phyloP scores from a whole-genome alignment of 108 stramenopile species.

The Bacterosira constricta region DNA sequence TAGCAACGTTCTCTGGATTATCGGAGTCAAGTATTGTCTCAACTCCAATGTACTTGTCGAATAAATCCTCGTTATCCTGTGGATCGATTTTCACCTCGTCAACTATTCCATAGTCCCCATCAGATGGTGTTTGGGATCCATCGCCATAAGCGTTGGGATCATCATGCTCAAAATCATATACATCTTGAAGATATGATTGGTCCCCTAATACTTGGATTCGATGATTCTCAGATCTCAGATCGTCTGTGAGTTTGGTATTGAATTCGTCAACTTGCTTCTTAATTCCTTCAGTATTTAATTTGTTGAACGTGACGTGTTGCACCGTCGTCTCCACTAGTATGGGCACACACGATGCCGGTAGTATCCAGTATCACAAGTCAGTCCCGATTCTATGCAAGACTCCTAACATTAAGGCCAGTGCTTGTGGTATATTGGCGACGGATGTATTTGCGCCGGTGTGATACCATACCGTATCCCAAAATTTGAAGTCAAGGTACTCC shows the following conservation, averaged over 20 bases:
- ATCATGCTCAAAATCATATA: too few relatives aligned
- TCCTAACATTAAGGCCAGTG: conserved; percentile 50
- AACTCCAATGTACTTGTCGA: conserved; percentile 4
- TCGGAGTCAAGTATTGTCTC: neutral
- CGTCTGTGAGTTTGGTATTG: neutral
- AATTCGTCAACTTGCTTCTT: neutral
- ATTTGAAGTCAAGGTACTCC: conserved; percentile 35
- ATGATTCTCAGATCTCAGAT: too few relatives aligned
- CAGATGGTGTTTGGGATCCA: neutral
- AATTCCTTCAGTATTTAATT: neutral
- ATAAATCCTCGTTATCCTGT: neutral
- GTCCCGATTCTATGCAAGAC: conserved; percentile 36
- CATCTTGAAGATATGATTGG: too few relatives aligned
- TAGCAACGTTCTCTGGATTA: neutral
- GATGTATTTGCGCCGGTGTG: neutral
- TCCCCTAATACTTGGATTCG: too few relatives aligned
- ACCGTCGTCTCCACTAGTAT: conserved; percentile 29
- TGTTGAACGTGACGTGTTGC: conserved; percentile 17
- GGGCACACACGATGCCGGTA: conserved; percentile 20
- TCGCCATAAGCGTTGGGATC: neutral
- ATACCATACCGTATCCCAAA: conserved; percentile 43
- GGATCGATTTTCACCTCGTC: neutral
- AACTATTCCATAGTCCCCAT: neutral
- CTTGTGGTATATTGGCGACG: neutral
- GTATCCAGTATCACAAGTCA: conserved; percentile 41